A percentile compares a stretch with the other conserved stretches of the same genome.
phyloP scores from a whole-genome alignment of 306 rosid genomes.

The Fragaria ananassa region DNA sequence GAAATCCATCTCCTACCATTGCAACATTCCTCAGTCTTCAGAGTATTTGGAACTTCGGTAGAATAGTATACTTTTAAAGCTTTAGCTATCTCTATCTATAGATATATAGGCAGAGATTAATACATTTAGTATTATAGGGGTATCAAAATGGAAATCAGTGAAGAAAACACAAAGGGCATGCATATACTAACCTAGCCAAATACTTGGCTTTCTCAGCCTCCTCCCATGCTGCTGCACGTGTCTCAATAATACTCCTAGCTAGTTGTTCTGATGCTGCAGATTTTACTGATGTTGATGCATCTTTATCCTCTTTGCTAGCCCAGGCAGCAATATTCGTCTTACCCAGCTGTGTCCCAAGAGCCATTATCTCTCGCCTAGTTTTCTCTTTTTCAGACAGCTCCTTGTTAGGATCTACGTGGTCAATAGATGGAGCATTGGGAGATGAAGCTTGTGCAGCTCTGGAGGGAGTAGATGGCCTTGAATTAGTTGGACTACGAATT shows the following conservation, averaged over 20 bases:
- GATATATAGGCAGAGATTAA: not conserved
- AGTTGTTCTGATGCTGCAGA: slow-evolving; percentile 38
- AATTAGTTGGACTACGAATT: slow-evolving; percentile 78
- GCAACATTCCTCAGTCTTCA: not conserved
- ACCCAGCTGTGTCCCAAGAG: slow-evolving; percentile 87
- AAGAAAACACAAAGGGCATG: slow-evolving; percentile 1
- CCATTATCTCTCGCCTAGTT: slow-evolving; percentile 91
- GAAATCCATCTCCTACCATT: not conserved
- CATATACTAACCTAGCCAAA: slow-evolving; percentile 78
- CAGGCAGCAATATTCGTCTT: slow-evolving; percentile 95
- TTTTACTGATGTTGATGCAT: slow-evolving; percentile 75
- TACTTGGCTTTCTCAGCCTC: slow-evolving; percentile 92
- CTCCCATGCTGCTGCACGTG: slow-evolving; percentile 94
- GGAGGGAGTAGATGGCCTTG: slow-evolving; percentile 76
- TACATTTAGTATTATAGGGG: not conserved
- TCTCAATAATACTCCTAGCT: slow-evolving; percentile 53
- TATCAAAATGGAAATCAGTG: not conserved
- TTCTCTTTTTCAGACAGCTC: slow-evolving; percentile 86
- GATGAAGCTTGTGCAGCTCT: slow-evolving; percentile 47
- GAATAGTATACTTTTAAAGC: not conserved
- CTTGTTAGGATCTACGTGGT: slow-evolving; percentile 37
- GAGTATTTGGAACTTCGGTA: not conserved
- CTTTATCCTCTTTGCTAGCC: slow-evolving; percentile 96
- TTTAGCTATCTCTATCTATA: not conserved
- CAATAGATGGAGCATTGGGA: slow-evolving; percentile 25